Base-by-base conservation (phyloP, 352 stramenopile species). In the Halophytophthora batemanensis region DNA sequence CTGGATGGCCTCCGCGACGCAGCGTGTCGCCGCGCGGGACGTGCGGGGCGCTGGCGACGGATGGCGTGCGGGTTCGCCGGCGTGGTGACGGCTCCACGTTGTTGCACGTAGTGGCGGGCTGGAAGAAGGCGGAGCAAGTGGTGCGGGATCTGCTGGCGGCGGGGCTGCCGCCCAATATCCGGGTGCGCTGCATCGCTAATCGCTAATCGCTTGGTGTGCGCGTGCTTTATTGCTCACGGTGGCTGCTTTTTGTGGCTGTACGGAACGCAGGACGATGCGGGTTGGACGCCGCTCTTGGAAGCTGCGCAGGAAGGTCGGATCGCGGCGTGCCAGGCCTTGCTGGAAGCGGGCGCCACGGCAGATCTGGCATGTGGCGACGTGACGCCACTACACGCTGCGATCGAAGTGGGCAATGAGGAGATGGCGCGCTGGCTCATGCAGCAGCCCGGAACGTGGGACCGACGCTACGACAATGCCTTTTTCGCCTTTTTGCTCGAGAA, bases 241-340 rank as follows among this genome's bases (percentile, higher is more conserved):
- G 2, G 21, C 10, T 21, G 28, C 12, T 46, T 28, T 2, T 43
- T 33, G 15, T 17, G n/a, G 28, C 25, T 19, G 18, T 46, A 12
- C 34, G 69, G 45, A 69, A 86, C 44, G 52, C 34, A 71, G 45
- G 71, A 86, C 46, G 51, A 61, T 25, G 66, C 61, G 11, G 76
- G 74, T 18, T 86, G 77, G 77, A 86, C 71, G 37, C 74, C 77
- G 19, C 50, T 85, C 53, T 69, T 87, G 6, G 77, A 87, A 39
- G 77, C 74, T 5, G 69, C 72, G 4, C 74, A 87, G 39, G 74
- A 84, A 55, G 77, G 71, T 2, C 74, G 81, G 45, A 67, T 82
- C 45, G 50, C 38, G 18, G 73, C 71, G n/a, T 82, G 74, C 29
- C 55, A 72, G 41, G 65, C 72, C 18, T 53, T 86, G 18, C 33